These are phyloP conservation scores for Tuber indicum DNA, from an alignment of 495 filamentous ascomycete genomes.

Conservation along the genomic window DNA sequence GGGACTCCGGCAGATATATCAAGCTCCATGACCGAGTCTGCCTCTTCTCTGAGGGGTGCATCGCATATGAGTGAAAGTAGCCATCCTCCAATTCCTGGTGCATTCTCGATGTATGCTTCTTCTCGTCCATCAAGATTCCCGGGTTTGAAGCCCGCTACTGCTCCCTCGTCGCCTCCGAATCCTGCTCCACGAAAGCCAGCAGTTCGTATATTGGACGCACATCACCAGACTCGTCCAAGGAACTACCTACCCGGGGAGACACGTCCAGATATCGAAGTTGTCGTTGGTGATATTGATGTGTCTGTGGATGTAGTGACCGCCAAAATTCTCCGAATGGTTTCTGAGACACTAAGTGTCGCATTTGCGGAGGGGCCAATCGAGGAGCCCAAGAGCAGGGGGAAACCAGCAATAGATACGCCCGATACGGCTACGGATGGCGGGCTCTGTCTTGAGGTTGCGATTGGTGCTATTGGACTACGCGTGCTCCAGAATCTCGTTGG, in stretches of 20 bases:
- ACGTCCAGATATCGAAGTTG: conserved; percentile 49
- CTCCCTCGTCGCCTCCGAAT: conserved; percentile 7
- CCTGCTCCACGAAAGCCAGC: conserved; percentile 10
- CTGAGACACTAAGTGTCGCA: conserved; percentile 51
- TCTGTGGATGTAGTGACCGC: conserved; percentile 65
- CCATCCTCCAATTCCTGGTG: conserved; percentile 52
- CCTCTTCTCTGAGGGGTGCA: neutral
- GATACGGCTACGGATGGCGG: conserved; percentile 34
- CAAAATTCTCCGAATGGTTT: conserved; percentile 58
- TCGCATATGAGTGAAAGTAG: conserved; percentile 24
- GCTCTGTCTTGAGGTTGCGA: conserved; percentile 21
- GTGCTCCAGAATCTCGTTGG: conserved; percentile 49
- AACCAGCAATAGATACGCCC: conserved; percentile 18
- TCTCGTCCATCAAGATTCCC: conserved; percentile 6
- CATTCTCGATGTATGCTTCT: conserved; percentile 52
- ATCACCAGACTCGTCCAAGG: neutral
- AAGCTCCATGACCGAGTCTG: neutral
- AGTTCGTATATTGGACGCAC: conserved; percentile 29
- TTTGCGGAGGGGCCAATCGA: conserved; percentile 39
- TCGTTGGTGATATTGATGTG: conserved; percentile 52
- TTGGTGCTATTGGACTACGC: conserved; percentile 44
- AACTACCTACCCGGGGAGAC: neutral
- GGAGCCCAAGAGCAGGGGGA: conserved; percentile 27
- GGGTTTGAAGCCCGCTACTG: conserved; percentile 25
- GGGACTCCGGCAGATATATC: neutral